Percentiles rank a stretch among this genome's conserved stretches.
phyloP scores from a whole-genome alignment of 2,329 filamentous ascomycete genomes.

The Ceratocystis cubensis region DNA sequence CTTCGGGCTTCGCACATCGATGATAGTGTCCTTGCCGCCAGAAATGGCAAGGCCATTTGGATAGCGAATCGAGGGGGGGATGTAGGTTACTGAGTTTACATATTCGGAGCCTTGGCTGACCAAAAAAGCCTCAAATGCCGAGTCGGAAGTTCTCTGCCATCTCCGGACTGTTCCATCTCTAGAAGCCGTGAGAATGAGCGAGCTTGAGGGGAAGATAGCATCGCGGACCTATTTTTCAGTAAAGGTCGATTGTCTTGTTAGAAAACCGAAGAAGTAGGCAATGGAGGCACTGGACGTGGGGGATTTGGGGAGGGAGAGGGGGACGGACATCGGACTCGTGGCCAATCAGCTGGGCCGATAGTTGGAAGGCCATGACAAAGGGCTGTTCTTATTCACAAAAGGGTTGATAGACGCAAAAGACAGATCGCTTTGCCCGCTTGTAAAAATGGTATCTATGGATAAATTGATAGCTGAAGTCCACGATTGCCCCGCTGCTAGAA shows the following conservation, averaged over 20 bases:
- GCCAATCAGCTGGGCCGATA: constrained; percentile 77
- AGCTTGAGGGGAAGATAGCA: constrained; percentile 62
- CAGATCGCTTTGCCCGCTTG: no score
- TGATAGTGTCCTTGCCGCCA: constrained; percentile 81
- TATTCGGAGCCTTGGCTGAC: constrained; percentile 70
- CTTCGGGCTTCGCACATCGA: constrained; percentile 69
- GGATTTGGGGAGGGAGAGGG: constrained; percentile 2
- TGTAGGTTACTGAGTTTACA: constrained; percentile 71
- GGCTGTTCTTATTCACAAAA: background rate
- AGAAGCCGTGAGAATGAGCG: constrained; percentile 70
- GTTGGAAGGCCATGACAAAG: constrained; percentile 55
- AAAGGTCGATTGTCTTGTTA: background rate
- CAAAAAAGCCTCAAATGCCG: constrained; percentile 59
- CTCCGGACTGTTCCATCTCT: constrained; percentile 80
- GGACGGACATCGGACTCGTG: constrained; percentile 81
- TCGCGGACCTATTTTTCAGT: constrained; percentile 60
- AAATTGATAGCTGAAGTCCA: no score
- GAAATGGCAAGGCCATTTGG: constrained; percentile 75
- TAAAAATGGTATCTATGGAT: no score
- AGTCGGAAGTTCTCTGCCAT: constrained; percentile 59
- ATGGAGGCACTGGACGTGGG: constrained; percentile 20
- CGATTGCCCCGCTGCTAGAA: no score
- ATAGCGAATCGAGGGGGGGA: constrained; percentile 54
- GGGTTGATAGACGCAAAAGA: background rate
- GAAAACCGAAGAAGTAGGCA: background rate